Evolutionary conservation across 352 stramenopile species (phyloP).

Genomic region (Pseudoperonospora humuli): DNA sequence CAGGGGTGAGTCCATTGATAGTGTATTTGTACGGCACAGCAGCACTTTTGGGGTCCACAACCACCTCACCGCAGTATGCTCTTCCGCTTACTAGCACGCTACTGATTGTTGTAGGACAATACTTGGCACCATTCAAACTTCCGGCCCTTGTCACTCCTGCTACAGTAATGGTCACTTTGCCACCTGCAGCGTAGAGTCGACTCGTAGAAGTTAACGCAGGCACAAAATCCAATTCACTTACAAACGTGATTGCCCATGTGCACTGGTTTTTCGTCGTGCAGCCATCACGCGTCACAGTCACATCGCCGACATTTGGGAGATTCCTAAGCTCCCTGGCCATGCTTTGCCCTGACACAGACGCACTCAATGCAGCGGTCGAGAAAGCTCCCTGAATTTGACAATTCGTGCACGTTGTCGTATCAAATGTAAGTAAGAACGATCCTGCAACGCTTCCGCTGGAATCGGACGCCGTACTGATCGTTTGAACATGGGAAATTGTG

Average conservation of each 20-base stretch:
- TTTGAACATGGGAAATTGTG: constrained; percentile 56
- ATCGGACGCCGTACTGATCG: constrained; percentile 42
- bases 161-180: constrained; percentile 32
- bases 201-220: constrained; percentile 44
- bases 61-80: constrained; percentile 26
- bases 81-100: constrained; percentile 22
- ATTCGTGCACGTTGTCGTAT: constrained; percentile 71
- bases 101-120: constrained; percentile 38
- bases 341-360: constrained; percentile 40
- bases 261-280: constrained; percentile 51
- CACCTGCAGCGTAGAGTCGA: constrained; percentile 34
- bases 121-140: constrained; percentile 31
- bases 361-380: constrained; percentile 64
- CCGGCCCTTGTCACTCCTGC: constrained; percentile 23
- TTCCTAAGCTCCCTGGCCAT: constrained; percentile 87
- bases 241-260: constrained; percentile 74
- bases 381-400: constrained; percentile 67
- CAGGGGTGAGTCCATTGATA: constrained; percentile 50
- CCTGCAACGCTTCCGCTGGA: constrained; percentile 31
- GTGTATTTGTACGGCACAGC: constrained; percentile 39
- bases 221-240: constrained; percentile 51
- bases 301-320: constrained; percentile 90
- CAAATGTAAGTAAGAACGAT: constrained; percentile 75
- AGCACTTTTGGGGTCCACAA: constrained; percentile 9
- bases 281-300: constrained; percentile 50